These are phyloP conservation scores for Tylopilus sp. DNA, from an alignment of 768 basidiomycete genomes.

Conservation along the genomic window DNA sequence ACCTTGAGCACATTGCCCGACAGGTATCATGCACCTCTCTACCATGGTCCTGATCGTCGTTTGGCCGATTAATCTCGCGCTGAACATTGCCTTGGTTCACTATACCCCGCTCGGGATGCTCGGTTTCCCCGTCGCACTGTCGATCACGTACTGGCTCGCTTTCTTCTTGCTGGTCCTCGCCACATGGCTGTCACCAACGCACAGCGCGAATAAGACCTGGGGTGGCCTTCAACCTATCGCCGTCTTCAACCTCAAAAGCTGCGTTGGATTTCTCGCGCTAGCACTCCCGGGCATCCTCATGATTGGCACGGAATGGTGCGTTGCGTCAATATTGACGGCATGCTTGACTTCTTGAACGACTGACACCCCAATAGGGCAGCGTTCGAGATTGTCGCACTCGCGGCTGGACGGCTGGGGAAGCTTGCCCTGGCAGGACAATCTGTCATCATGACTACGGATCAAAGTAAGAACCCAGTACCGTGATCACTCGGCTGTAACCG, in stretches of 20 bases:
- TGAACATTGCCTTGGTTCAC: conserved; percentile 63
- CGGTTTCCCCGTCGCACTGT: conserved; percentile 65
- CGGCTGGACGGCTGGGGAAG: conserved; percentile 68
- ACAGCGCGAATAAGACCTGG: conserved; percentile 61
- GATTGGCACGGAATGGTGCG: conserved; percentile 79
- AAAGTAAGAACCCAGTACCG: conserved; percentile 43
- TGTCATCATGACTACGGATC: conserved; percentile 78
- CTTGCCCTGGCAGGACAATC: conserved; percentile 71
- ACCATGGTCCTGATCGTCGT: conserved; percentile 60
- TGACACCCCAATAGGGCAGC: conserved; percentile 53
- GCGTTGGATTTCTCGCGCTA: conserved; percentile 56
- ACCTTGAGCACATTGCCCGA: background rate
- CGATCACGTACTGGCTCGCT: conserved; percentile 67
- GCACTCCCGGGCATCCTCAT: conserved; percentile 77
- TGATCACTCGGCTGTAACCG: background rate
- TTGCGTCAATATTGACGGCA: background rate
- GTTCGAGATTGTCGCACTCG: conserved; percentile 78
- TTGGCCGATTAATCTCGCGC: conserved; percentile 60
- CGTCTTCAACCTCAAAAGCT: conserved; percentile 48
- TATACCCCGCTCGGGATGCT: conserved; percentile 58
- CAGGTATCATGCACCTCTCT: conserved; percentile 74
- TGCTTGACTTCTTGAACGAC: background rate
- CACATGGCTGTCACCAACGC: conserved; percentile 49
- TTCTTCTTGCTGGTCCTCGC: conserved; percentile 52
- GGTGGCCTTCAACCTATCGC: conserved; percentile 47